Evolutionary conservation across 2,329 filamentous ascomycete genomes (phyloP), one percentile per base, ranked within the genome.

Genomic region (Bretziella fagacearum): DNA sequence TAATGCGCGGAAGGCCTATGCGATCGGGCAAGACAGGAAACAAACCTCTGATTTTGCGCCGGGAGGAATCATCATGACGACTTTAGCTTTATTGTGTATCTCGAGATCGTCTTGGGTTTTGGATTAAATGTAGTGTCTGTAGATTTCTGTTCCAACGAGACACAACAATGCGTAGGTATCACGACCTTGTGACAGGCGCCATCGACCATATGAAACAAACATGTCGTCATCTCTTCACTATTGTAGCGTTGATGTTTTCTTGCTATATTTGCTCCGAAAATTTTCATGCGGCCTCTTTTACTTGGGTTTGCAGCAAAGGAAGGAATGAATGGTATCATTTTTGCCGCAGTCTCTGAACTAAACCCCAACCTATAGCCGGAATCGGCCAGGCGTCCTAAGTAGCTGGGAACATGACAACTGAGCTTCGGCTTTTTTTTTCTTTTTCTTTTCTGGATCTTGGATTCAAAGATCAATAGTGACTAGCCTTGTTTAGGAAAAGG

Each of bases 241-340:
- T 39, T 22, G 3, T 22, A 30, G 10, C 3, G n/a, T 30, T 30
- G 27, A 10, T 11, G 3, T 11, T 30, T n/a, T 30, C 10, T 30
- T 11, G n/a, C 10, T 30, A n/a, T 10, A 10, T n/a, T 30, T 30
- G 27, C 10, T 11, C 23, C 8, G 35, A 39, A 39, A 39, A 22
- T 39, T 39, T 23, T 39, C 6, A 22, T 39, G 35, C 35, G n/a
- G 35, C 35, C 23, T 30, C 27, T 30, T 11, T 39, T 39, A 39
- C 17, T 22, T 17, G 3, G n/a, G 35, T 8, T 39, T 39, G 35
- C 18, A 20, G 35, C 3, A 39, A 39, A 39, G 15, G 35, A 20
- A 39, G 35, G 35, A 39, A 39, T 39, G 35, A 13, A 39, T 39
- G 35, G 35, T 39, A 39, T 22, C 35, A 39, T 39, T 39, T 23